Conservation (phyloP, 805 yeast species). For the Scheffersomyces lignosus region DNA sequence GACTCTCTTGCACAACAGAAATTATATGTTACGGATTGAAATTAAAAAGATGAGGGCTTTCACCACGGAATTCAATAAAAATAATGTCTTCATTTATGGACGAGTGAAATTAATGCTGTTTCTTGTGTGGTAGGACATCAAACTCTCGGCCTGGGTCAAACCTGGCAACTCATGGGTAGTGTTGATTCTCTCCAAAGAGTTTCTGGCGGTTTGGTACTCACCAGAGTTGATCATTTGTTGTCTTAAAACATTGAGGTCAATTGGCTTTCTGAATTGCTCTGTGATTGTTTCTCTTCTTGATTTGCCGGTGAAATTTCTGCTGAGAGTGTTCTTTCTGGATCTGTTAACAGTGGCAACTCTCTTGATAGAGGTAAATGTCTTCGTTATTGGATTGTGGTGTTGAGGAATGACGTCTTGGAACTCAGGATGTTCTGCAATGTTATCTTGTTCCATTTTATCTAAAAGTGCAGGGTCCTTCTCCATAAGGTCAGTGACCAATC, state of each 20-base stretch:
- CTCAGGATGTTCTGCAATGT: constrained; percentile 9
- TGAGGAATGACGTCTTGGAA: neutral
- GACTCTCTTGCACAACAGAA: too few relatives aligned
- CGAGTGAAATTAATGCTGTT: constrained; percentile 33
- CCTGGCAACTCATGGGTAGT: constrained; percentile 52
- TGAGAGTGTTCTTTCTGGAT: constrained; percentile 18
- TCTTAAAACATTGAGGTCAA: constrained; percentile 34
- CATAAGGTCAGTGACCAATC: constrained; percentile 31
- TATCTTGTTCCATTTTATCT: constrained; percentile 32
- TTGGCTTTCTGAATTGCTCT: constrained; percentile 32
- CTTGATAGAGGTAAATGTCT: constrained; percentile 36
- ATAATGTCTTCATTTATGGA: too few relatives aligned
- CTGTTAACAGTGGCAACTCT: constrained; percentile 29
- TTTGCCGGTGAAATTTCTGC: constrained; percentile 10
- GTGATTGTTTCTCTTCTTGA: constrained; percentile 20
- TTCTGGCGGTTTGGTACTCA: constrained; percentile 32
- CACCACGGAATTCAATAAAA: too few relatives aligned
- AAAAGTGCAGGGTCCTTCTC: constrained; percentile 35
- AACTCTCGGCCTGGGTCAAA: constrained; percentile 48
- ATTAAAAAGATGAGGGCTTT: too few relatives aligned
- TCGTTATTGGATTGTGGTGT: constrained; percentile 17
- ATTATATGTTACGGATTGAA: too few relatives aligned
- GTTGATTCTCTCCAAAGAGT: constrained; percentile 39
- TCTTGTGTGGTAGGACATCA: constrained; percentile 43
- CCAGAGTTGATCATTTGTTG: constrained; percentile 39